A percentile compares a stretch with the other conserved stretches of the same genome.
phyloP scores from a whole-genome alignment of 768 basidiomycete species.

The Tubosaeta sp. region DNA sequence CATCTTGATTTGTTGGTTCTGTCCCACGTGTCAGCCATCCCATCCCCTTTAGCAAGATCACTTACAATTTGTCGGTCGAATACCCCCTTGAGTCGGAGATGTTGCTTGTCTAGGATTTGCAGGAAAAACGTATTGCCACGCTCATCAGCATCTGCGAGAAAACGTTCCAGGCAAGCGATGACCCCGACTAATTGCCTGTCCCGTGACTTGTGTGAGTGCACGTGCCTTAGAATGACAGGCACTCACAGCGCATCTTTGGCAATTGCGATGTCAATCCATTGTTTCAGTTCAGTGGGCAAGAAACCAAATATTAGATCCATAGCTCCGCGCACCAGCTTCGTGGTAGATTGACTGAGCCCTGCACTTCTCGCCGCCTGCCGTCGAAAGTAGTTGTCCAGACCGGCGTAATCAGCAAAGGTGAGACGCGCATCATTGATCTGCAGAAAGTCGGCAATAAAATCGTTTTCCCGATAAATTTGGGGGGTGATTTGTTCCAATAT shows the following conservation, averaged over 20 bases:
- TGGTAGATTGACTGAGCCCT: constrained; percentile 62
- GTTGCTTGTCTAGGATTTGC: constrained; percentile 76
- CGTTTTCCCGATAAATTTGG: constrained; percentile 77
- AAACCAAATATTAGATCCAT: constrained; percentile 97
- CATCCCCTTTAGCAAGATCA: neutral
- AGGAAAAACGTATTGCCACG: constrained; percentile 72
- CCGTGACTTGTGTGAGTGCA: constrained; percentile 4
- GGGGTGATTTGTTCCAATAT: constrained; percentile 73
- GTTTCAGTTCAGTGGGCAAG: constrained; percentile 74
- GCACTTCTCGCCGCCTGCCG: constrained; percentile 78
- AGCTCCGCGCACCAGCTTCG: constrained; percentile 79
- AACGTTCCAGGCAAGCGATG: constrained; percentile 72
- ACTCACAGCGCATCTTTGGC: constrained; percentile 70
- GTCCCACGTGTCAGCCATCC: neutral
- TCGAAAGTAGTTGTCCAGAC: constrained; percentile 89
- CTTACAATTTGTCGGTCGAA: constrained; percentile 76
- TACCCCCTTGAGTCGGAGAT: constrained; percentile 65
- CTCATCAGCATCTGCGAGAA: constrained; percentile 74
- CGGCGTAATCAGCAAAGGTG: constrained; percentile 95
- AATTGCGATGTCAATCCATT: constrained; percentile 79
- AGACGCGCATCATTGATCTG: constrained; percentile 85
- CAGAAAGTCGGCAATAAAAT: constrained; percentile 87
- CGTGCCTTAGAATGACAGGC: neutral
- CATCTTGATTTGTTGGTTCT: constrained; percentile 84
- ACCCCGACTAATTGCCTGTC: constrained; percentile 82